Conservation (phyloP, 164 flowering plant genomes). For the Warburgia ugandensis region DNA sequence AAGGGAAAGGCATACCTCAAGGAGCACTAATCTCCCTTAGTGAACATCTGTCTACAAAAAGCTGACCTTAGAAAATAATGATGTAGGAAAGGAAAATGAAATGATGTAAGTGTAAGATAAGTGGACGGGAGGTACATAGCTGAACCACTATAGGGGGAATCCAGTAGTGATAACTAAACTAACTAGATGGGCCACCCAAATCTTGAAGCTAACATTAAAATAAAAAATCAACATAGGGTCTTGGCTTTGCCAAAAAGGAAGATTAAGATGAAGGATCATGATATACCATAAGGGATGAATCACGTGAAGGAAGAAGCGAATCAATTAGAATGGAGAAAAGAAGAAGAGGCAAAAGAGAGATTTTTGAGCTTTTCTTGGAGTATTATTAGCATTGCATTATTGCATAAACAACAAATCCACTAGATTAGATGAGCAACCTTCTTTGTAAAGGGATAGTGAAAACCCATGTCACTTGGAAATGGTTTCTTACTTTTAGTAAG, state of each 20-base stretch:
- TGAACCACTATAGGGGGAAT: too few relatives aligned
- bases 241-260: not conserved
- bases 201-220: not conserved
- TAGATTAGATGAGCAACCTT: not conserved
- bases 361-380: not conserved
- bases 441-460: too few relatives aligned
- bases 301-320: slow-evolving; percentile 8
- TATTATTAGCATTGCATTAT: not conserved
- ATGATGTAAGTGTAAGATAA: too few relatives aligned
- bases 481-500: too few relatives aligned
- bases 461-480: too few relatives aligned
- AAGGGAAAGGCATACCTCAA: too few relatives aligned
- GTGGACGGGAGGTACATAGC: too few relatives aligned
- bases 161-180: too few relatives aligned
- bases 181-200: not conserved
- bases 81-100: too few relatives aligned
- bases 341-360: not conserved
- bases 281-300: slow-evolving; percentile 2
- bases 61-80: too few relatives aligned
- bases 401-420: not conserved
- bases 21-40: too few relatives aligned
- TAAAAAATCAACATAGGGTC: not conserved
- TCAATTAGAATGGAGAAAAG: slow-evolving; percentile 7
- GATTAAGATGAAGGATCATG: slow-evolving; percentile 1
- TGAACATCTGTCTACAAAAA: too few relatives aligned